phyloP scores from a whole-genome alignment of 345 rosid species.

The Geranium rotundifolium region DNA sequence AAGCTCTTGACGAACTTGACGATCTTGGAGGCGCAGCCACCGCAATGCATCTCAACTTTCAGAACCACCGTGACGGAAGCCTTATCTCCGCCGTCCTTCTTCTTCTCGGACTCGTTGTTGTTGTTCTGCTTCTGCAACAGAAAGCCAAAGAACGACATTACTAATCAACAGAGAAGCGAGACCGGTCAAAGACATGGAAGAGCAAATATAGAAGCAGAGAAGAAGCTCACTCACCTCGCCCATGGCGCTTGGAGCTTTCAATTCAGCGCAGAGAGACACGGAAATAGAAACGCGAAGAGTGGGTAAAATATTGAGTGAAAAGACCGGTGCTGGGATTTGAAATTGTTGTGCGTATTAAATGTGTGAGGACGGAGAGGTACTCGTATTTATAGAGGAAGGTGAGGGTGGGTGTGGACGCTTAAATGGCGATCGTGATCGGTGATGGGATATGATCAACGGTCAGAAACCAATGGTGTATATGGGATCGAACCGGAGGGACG shows the following conservation, averaged over 20 bases:
- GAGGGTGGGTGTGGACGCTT: not conserved
- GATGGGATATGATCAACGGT: not conserved
- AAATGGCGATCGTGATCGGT: not conserved
- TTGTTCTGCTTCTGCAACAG: slow-evolving; percentile 13
- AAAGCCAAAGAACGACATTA: not conserved
- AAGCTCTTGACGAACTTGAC: slow-evolving; percentile 30
- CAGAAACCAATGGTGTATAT: no score
- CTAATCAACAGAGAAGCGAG: not conserved
- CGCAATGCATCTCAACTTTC: slow-evolving; percentile 75
- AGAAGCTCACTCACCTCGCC: slow-evolving; percentile 16
- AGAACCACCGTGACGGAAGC: slow-evolving; percentile 33
- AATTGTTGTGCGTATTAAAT: no score
- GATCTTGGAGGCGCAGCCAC: slow-evolving; percentile 57
- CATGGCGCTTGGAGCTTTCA: slow-evolving; percentile 7
- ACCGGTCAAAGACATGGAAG: not conserved
- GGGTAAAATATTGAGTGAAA: not conserved
- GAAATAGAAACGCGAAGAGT: not conserved
- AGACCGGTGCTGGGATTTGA: not conserved
- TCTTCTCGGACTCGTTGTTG: slow-evolving; percentile 2
- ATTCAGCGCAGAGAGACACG: not conserved
- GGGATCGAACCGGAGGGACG: not conserved
- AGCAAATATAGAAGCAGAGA: not conserved
- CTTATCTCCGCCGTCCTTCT: slow-evolving; percentile 13
- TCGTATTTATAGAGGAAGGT: not conserved
- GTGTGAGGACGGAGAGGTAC: not conserved